Percentiles rank a stretch among this genome's conserved stretches.
Conservation (phyloP, 257 asterid genomes). For the Nicotiana otophora region DNA sequence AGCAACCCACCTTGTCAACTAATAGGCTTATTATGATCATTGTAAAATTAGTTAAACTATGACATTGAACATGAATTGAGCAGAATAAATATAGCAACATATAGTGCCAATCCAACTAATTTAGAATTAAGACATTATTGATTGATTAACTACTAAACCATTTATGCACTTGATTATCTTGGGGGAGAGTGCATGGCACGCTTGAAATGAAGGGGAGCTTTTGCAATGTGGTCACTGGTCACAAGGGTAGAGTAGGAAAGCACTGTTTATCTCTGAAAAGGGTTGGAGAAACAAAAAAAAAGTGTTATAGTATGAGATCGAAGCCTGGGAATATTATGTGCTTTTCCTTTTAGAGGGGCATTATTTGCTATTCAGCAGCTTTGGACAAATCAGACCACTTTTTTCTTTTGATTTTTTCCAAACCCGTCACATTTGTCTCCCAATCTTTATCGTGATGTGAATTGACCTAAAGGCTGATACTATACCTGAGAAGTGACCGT, state of each 20-base stretch:
- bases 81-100: not conserved
- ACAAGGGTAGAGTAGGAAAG: not conserved
- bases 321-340: not conserved
- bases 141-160: not conserved
- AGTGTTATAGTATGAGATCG: not conserved
- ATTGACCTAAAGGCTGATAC: not conserved
- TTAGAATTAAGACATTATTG: not conserved
- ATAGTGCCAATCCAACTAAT: not conserved
- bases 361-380: not conserved
- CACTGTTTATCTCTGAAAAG: conserved; percentile 6
- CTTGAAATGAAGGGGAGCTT: not conserved
- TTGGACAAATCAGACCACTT: not conserved
- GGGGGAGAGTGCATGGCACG: not conserved
- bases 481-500: not conserved
- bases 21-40: not conserved
- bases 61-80: not conserved
- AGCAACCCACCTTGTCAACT: too few relatives aligned
- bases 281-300: not conserved
- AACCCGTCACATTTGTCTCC: not conserved
- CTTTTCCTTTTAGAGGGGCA: not conserved
- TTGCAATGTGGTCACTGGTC: not conserved
- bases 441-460: not conserved
- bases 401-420: not conserved
- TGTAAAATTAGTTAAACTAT: not conserved
- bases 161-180: not conserved